phyloP scores from a whole-genome alignment of 768 basidiomycete genomes.

The Mycena leptocephala region DNA sequence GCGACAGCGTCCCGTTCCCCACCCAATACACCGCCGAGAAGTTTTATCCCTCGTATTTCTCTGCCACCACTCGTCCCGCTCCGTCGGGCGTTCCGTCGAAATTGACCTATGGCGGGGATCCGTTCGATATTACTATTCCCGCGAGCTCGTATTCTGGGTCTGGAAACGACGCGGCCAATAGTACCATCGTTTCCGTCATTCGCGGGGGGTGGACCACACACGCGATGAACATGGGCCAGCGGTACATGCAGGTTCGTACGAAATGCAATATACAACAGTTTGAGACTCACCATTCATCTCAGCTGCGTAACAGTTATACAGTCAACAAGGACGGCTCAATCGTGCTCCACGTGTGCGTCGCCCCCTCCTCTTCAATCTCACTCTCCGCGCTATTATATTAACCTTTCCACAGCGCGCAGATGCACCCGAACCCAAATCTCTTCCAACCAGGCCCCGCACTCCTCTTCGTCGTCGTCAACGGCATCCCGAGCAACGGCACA shows the following conservation, averaged over 20 bases:
- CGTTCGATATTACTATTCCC: conserved; percentile 84
- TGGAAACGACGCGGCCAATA: conserved; percentile 80
- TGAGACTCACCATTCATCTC: conserved; percentile 51
- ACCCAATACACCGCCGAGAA: conserved; percentile 89
- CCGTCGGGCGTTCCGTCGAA: conserved; percentile 81
- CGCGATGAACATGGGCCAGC: conserved; percentile 92
- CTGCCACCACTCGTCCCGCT: conserved; percentile 75
- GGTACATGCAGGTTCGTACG: conserved; percentile 51
- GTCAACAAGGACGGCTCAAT: conserved; percentile 84
- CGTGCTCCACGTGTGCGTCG: conserved; percentile 76
- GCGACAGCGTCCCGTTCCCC: conserved; percentile 65
- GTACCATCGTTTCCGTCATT: conserved; percentile 82
- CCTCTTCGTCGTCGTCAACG: conserved; percentile 87
- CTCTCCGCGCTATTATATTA: too few relatives aligned
- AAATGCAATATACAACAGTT: too few relatives aligned
- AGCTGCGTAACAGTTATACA: conserved; percentile 90
- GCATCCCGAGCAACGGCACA: conserved; percentile 87
- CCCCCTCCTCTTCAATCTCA: too few relatives aligned
- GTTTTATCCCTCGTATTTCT: conserved; percentile 95
- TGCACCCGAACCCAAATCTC: conserved; percentile 88
- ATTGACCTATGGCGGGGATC: conserved; percentile 86
- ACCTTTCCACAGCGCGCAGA: conserved; percentile 74
- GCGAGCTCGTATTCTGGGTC: conserved; percentile 76
- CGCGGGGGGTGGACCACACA: conserved; percentile 91
- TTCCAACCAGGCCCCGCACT: conserved; percentile 93